Evolutionary conservation across 345 rosid genomes (phyloP).

Genomic region (Brassica cretica): DNA sequence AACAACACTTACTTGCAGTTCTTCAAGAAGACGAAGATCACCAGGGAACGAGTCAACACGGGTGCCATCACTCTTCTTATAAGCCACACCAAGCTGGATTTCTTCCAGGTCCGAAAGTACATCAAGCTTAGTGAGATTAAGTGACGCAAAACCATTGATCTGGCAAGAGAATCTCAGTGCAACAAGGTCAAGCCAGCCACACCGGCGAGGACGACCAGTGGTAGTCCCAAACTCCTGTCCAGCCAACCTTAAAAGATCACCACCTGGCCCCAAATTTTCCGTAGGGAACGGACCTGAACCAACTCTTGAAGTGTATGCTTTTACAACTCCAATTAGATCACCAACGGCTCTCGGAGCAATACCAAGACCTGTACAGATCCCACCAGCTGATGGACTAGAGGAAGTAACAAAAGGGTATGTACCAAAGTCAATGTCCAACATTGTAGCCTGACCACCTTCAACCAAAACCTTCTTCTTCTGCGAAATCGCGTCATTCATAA

Average conservation of each 20-base stretch:
- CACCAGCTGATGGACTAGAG: constrained; percentile 97
- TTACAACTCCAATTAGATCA: constrained; percentile 96
- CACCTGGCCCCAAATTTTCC: constrained; percentile 84
- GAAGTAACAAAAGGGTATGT: constrained; percentile 98
- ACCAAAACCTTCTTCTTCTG: constrained; percentile 82
- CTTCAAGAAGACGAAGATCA: constrained; percentile 82
- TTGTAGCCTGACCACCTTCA: constrained; percentile 99
- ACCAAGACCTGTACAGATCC: constrained; percentile 93
- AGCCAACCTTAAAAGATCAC: constrained; percentile 79
- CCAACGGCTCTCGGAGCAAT: constrained; percentile 89
- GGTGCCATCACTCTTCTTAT: constrained; percentile 70
- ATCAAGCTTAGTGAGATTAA: constrained; percentile 94
- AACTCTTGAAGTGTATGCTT: constrained; percentile 95
- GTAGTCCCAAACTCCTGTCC: constrained; percentile 98
- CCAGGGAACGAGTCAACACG: constrained; percentile 78
- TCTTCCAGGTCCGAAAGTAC: constrained; percentile 84
- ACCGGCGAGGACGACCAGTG: constrained; percentile 98
- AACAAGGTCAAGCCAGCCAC: constrained; percentile 99
- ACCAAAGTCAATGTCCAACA: constrained; percentile 95
- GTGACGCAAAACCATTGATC: constrained; percentile 87
- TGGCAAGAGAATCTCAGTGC: constrained; percentile 81
- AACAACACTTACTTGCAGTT: constrained; percentile 55
- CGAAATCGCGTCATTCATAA: constrained; percentile 71
- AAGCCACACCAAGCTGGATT: constrained; percentile 80
- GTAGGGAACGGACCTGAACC: constrained; percentile 99